Conservation (phyloP, 1,139 yeast species). For the Debaryomyces sp. region DNA sequence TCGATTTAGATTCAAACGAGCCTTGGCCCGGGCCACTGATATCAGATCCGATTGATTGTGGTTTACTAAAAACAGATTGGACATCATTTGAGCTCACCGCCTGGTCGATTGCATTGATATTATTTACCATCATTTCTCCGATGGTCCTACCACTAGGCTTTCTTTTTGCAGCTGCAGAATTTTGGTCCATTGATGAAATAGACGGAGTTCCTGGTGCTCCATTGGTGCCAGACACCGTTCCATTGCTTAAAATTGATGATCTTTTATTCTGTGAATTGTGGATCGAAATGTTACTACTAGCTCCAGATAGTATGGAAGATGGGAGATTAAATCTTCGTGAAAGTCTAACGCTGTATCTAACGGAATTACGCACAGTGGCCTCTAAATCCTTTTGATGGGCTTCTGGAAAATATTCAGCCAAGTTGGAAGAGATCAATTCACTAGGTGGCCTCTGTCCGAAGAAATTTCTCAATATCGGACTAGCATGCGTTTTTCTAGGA, state of each 20-base stretch:
- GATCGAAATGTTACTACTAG: slow-evolving; percentile 25
- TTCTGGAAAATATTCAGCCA: slow-evolving; percentile 91
- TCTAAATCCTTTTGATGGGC: slow-evolving; percentile 73
- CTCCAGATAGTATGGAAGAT: slow-evolving; percentile 23
- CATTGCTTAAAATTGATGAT: slow-evolving; percentile 25
- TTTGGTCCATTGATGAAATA: slow-evolving; percentile 25
- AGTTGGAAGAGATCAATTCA: slow-evolving; percentile 84
- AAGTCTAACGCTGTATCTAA: slow-evolving; percentile 69
- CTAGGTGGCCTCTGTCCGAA: slow-evolving; percentile 94
- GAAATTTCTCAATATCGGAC: slow-evolving; percentile 50
- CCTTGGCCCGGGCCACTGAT: slow-evolving; percentile 11
- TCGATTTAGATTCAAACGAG: slow-evolving; percentile 17
- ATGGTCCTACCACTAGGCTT: slow-evolving; percentile 47
- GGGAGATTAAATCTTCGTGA: slow-evolving; percentile 41
- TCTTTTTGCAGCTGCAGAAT: slow-evolving; percentile 15
- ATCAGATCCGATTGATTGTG: slow-evolving; percentile 24
- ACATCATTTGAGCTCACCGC: slow-evolving; percentile 41
- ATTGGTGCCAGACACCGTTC: slow-evolving; percentile 19
- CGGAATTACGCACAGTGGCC: slow-evolving; percentile 82
- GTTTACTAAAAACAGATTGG: slow-evolving; percentile 26
- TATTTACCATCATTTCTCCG: slow-evolving; percentile 68
- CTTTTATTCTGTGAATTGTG: slow-evolving; percentile 18
- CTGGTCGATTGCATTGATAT: slow-evolving; percentile 60
- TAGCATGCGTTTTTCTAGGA: slow-evolving; percentile 13
- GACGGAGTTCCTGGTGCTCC: slow-evolving; percentile 22